Percentiles rank a stretch among this genome's conserved stretches.
Conservation (phyloP, 345 rosid genomes). For the Acer negundo region DNA sequence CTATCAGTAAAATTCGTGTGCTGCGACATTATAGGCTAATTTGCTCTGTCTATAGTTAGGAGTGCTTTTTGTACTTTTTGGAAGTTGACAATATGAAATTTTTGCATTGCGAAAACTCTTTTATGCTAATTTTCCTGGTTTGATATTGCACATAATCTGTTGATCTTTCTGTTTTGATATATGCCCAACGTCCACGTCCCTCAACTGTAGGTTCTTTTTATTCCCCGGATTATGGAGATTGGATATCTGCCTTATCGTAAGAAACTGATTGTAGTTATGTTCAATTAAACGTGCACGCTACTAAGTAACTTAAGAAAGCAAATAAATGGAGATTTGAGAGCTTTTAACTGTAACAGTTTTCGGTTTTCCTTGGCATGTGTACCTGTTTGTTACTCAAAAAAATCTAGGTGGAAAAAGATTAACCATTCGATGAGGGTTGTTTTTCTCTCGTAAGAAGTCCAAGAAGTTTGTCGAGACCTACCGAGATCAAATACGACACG, state of each 20-base stretch:
- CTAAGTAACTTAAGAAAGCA: no score
- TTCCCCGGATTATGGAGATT: slow-evolving; percentile 45
- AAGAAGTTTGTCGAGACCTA: no score
- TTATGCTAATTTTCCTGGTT: not conserved
- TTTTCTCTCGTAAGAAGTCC: not conserved
- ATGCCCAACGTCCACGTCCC: slow-evolving; percentile 33
- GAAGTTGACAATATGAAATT: slow-evolving; percentile 13
- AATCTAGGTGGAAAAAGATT: no score
- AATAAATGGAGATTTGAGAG: not conserved
- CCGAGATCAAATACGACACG: no score
- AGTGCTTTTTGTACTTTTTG: not conserved
- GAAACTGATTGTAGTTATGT: not conserved
- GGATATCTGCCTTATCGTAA: not conserved
- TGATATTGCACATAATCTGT: not conserved
- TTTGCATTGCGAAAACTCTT: not conserved
- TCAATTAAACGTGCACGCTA: not conserved
- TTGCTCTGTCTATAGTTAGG: not conserved
- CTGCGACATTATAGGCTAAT: not conserved
- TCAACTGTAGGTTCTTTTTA: slow-evolving; percentile 49
- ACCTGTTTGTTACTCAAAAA: no score
- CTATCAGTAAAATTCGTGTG: not conserved
- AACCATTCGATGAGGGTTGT: no score
- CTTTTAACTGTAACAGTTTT: not conserved
- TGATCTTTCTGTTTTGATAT: no score
- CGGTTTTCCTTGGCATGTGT: not conserved